Conservation (phyloP, 768 basidiomycete genomes). For the Pleurotus djamor region DNA sequence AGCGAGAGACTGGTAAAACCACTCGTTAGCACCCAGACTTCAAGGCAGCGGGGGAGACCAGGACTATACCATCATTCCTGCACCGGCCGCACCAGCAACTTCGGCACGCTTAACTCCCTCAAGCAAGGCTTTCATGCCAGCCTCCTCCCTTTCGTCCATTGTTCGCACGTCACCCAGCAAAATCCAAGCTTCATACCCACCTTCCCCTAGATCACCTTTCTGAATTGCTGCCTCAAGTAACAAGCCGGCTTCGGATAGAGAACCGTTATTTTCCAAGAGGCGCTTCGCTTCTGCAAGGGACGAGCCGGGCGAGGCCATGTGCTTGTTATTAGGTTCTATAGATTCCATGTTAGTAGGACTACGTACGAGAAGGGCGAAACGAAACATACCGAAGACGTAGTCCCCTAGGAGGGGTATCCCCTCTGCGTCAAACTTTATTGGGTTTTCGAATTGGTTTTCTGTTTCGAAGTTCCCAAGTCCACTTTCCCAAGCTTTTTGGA, state of each 20-base stretch:
- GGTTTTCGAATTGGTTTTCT: conserved; percentile 15
- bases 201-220: conserved; percentile 74
- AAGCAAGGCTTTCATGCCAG: conserved; percentile 74
- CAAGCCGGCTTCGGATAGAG: conserved; percentile 82
- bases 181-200: conserved; percentile 90
- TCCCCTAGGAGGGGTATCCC: conserved; percentile 73
- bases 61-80: conserved; percentile 69
- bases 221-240: conserved; percentile 91
- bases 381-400: conserved; percentile 73
- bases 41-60: background rate
- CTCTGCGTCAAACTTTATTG: conserved; percentile 59
- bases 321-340: conserved; percentile 72
- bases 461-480: conserved; percentile 42
- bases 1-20: conserved; percentile 70
- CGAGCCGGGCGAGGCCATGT: conserved; percentile 50
- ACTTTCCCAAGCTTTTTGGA: conserved; percentile 65
- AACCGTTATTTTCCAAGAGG: conserved; percentile 76
- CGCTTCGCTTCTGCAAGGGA: conserved; percentile 74
- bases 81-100: conserved; percentile 57
- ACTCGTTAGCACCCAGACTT: background rate
- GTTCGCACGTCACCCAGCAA: conserved; percentile 86
- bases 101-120: conserved; percentile 73
- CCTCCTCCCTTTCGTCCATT: conserved; percentile 87
- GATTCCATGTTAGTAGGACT: conserved; percentile 3
- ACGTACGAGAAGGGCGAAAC: background rate